Evolutionary conservation across 2,329 filamentous ascomycete species (phyloP).

Genomic region (Cordyceps fumosorosea): DNA sequence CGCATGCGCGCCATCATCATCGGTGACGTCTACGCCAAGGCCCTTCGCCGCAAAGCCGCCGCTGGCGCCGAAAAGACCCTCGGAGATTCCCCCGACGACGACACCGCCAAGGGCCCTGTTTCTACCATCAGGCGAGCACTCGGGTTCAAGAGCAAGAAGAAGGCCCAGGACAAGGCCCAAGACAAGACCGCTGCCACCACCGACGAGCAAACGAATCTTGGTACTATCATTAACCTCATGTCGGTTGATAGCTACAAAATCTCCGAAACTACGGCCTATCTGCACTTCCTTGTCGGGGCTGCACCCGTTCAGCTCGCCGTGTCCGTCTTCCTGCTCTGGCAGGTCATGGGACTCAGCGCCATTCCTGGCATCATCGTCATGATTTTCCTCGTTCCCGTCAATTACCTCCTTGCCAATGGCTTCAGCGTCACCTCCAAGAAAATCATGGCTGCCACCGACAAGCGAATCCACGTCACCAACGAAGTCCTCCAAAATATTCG

Average conservation of each 20-base stretch:
- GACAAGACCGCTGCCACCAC: slow-evolving; percentile 29
- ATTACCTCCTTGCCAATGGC: slow-evolving; percentile 78
- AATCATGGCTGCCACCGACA: slow-evolving; percentile 90
- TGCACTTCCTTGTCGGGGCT: slow-evolving; percentile 91
- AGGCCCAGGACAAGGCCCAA: slow-evolving; percentile 26
- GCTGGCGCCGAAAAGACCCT: slow-evolving; percentile 68
- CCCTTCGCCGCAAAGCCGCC: slow-evolving; percentile 81
- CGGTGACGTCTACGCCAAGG: slow-evolving; percentile 95
- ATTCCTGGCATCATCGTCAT: slow-evolving; percentile 91
- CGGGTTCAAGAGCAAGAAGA: slow-evolving; percentile 47
- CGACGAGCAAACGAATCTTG: slow-evolving; percentile 79
- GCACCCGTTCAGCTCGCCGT: slow-evolving; percentile 84
- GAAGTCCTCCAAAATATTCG: slow-evolving; percentile 95
- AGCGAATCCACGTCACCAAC: slow-evolving; percentile 92
- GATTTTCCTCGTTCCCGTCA: slow-evolving; percentile 80
- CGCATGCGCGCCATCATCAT: slow-evolving; percentile 90
- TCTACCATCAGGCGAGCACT: slow-evolving; percentile 50
- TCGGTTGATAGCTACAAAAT: slow-evolving; percentile 99
- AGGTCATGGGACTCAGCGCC: slow-evolving; percentile 85
- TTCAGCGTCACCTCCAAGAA: slow-evolving; percentile 84
- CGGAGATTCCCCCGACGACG: slow-evolving; percentile 40
- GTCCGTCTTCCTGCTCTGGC: slow-evolving; percentile 75
- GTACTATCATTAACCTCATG: slow-evolving; percentile 99
- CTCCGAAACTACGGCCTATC: slow-evolving; percentile 85
- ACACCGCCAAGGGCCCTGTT: slow-evolving; percentile 33